Percentiles rank a stretch among this genome's conserved stretches.
These are phyloP conservation scores for Amauroascus verrucosus DNA, from an alignment of 2,329 filamentous ascomycete species.

Conservation along the genomic window DNA sequence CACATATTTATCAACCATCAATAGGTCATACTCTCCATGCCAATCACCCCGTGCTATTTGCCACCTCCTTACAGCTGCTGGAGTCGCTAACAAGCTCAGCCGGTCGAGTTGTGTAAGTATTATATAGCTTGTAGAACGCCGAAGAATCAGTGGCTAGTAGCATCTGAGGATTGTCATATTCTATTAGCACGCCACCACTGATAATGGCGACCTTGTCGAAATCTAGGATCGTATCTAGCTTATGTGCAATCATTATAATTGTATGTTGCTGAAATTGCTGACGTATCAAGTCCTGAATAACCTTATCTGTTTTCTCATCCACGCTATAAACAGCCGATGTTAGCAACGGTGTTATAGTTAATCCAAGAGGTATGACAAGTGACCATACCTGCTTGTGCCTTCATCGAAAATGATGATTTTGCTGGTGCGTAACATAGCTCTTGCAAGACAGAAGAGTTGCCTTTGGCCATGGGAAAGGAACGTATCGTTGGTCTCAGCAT, in stretches of 20 bases:
- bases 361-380: too few relatives aligned
- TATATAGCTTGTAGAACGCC: not conserved
- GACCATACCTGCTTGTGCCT: not conserved
- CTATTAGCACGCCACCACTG: conserved; percentile 59
- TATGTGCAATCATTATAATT: conserved; percentile 13
- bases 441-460: conserved; percentile 8
- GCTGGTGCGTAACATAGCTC: conserved; percentile 4
- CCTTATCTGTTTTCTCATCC: conserved; percentile 9
- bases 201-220: conserved; percentile 85
- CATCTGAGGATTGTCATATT: not conserved
- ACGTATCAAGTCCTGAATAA: conserved; percentile 12
- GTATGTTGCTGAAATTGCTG: conserved; percentile 13
- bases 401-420: conserved; percentile 6
- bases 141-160: not conserved
- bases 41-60: too few relatives aligned
- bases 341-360: too few relatives aligned
- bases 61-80: not conserved
- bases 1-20: too few relatives aligned
- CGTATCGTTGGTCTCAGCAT: not conserved
- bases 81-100: not conserved
- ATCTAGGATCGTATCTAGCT: conserved; percentile 66
- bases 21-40: not conserved
- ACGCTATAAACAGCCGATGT: conserved; percentile 1
- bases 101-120: too few relatives aligned
- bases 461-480: not conserved